Conservation (phyloP, 306 rosid genomes). For the Sechiopsis laciniata region DNA sequence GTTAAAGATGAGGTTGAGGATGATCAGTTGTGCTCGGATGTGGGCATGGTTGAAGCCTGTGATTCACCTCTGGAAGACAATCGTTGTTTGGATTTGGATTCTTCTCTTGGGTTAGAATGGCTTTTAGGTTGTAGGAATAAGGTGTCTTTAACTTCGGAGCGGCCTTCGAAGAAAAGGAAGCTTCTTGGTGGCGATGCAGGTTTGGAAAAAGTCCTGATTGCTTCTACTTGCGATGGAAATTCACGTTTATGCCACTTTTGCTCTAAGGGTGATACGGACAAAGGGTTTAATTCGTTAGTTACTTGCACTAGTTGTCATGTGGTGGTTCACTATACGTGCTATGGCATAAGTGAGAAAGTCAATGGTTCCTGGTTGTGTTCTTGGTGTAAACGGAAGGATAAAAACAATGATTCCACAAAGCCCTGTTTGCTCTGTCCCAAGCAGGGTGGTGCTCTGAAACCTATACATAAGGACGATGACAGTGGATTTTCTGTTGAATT, state of each 20-base stretch:
- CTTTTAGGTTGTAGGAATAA: slow-evolving; percentile 76
- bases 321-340: slow-evolving; percentile 77
- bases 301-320: slow-evolving; percentile 64
- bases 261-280: slow-evolving; percentile 40
- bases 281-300: slow-evolving; percentile 45
- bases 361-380: slow-evolving; percentile 69
- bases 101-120: slow-evolving; percentile 53
- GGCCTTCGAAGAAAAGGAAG: slow-evolving; percentile 87
- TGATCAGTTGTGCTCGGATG: slow-evolving; percentile 29
- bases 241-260: slow-evolving; percentile 71
- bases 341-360: slow-evolving; percentile 49
- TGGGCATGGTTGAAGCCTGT: slow-evolving; percentile 30
- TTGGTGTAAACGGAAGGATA: slow-evolving; percentile 66
- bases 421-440: slow-evolving; percentile 91
- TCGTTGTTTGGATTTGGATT: slow-evolving; percentile 26
- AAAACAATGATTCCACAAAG: slow-evolving; percentile 32
- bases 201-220: slow-evolving; percentile 58
- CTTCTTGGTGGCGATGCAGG: slow-evolving; percentile 80
- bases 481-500: slow-evolving; percentile 41
- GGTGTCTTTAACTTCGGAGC: slow-evolving; percentile 58
- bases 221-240: slow-evolving; percentile 48
- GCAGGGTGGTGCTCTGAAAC: slow-evolving; percentile 87
- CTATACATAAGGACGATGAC: slow-evolving; percentile 33
- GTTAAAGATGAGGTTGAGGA: slow-evolving; percentile 29
- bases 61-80: slow-evolving; percentile 31